Evolutionary conservation across 768 basidiomycete genomes (phyloP).

Genomic region (Neoboletus brunneissimus): DNA sequence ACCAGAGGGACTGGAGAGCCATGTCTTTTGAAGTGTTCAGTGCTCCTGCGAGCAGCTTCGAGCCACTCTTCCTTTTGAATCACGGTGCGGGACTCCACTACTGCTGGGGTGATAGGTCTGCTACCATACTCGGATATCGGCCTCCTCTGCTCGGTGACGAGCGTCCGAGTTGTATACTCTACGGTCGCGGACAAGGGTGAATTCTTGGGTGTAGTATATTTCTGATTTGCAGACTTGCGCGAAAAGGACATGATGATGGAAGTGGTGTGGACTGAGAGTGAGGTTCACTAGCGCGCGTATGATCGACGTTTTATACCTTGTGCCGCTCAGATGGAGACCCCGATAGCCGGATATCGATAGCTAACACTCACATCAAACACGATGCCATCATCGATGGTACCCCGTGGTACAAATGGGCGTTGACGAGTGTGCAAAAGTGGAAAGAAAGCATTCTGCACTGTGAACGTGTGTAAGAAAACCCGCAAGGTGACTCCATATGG

Average conservation of each 20-base stretch:
- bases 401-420: not conserved
- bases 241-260: conserved; percentile 18
- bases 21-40: conserved; percentile 26
- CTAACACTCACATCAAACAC: not conserved
- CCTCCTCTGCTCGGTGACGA: conserved; percentile 13
- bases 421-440: conserved; percentile 8
- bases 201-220: conserved; percentile 5
- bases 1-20: conserved; percentile 32
- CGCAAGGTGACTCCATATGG: not conserved
- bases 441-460: not conserved
- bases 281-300: not conserved
- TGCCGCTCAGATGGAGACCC: not conserved
- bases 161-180: conserved; percentile 4
- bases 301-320: conserved; percentile 14
- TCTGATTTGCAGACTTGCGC: conserved; percentile 8
- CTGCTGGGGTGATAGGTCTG: too few relatives aligned
- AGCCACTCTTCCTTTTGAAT: conserved; percentile 33
- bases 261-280: not conserved
- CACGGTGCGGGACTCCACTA: conserved; percentile 9
- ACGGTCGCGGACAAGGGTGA: conserved; percentile 15
- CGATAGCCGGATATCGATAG: conserved; percentile 2
- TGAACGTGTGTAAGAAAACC: not conserved
- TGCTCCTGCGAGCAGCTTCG: conserved; percentile 28
- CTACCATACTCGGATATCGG: conserved; percentile 18
- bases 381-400: conserved; percentile 16